Conservation (phyloP, 768 basidiomycete genomes). For the Leccinum barrowsii region DNA sequence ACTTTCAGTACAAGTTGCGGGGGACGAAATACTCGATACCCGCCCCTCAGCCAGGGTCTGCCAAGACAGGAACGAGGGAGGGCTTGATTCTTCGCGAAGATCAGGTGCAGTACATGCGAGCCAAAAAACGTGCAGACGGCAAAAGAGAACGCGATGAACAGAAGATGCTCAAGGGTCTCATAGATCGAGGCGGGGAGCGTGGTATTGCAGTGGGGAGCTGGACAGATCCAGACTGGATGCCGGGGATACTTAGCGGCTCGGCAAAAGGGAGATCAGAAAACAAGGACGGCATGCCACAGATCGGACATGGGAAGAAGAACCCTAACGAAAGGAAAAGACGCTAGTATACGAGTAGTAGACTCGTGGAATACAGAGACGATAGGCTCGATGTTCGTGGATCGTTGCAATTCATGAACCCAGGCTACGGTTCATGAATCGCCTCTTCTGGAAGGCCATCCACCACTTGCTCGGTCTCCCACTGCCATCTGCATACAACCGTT, state of each 20-base stretch:
- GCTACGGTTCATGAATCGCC: slow-evolving; percentile 93
- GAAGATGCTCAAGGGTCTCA: slow-evolving; percentile 57
- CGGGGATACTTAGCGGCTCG: slow-evolving; percentile 68
- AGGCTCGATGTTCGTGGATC: not conserved
- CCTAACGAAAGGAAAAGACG: slow-evolving; percentile 75
- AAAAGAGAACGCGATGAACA: slow-evolving; percentile 73
- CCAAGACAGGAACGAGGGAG: slow-evolving; percentile 78
- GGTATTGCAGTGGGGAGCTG: slow-evolving; percentile 66
- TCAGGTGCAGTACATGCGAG: slow-evolving; percentile 82
- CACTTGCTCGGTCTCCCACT: slow-evolving; percentile 96
- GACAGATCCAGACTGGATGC: slow-evolving; percentile 96
- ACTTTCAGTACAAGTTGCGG: slow-evolving; percentile 90
- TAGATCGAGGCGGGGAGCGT: slow-evolving; percentile 48
- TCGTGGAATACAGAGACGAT: slow-evolving; percentile 14
- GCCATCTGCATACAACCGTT: slow-evolving; percentile 88
- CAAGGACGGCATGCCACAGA: slow-evolving; percentile 70
- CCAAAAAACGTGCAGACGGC: slow-evolving; percentile 72
- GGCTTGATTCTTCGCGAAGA: slow-evolving; percentile 92
- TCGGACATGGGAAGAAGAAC: slow-evolving; percentile 87
- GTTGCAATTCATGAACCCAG: slow-evolving; percentile 51
- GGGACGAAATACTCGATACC: slow-evolving; percentile 94
- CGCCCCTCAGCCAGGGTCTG: slow-evolving; percentile 80
- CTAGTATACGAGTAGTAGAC: slow-evolving; percentile 19
- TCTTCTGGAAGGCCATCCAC: slow-evolving; percentile 99
- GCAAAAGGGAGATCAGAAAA: slow-evolving; percentile 64